These are phyloP conservation scores for Iberis pinnata DNA, from an alignment of 345 rosid species.

Conservation along the genomic window DNA sequence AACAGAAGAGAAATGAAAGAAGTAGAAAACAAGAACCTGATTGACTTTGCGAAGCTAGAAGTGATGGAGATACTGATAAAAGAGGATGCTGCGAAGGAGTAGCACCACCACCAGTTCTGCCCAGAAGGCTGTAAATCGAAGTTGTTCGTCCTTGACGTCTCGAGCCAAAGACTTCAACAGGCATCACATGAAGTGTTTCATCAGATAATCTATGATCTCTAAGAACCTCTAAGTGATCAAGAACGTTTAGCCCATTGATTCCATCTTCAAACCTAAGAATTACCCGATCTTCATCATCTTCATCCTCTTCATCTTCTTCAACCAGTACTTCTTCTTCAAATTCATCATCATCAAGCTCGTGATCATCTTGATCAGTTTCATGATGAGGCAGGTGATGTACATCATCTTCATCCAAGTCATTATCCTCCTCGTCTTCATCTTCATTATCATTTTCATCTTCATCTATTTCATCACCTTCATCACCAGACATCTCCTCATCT, in stretches of 20 bases:
- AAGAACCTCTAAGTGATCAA: slow-evolving; percentile 90
- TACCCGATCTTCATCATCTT: slow-evolving; percentile 64
- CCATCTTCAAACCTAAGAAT: slow-evolving; percentile 87
- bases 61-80: slow-evolving; percentile 53
- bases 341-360: slow-evolving; percentile 97
- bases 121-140: slow-evolving; percentile 87
- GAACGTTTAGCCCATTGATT: slow-evolving; percentile 77
- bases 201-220: slow-evolving; percentile 76
- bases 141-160: slow-evolving; percentile 94
- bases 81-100: slow-evolving; percentile 89
- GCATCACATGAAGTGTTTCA: slow-evolving; percentile 91
- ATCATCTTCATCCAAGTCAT: slow-evolving; percentile 76
- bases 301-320: slow-evolving; percentile 84
- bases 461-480: slow-evolving; percentile 66
- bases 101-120: slow-evolving; percentile 58
- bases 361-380: slow-evolving; percentile 93
- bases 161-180: slow-evolving; percentile 94
- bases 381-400: slow-evolving; percentile 82
- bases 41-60: slow-evolving; percentile 43
- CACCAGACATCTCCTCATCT: slow-evolving; percentile 82
- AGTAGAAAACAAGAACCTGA: slow-evolving; percentile 39
- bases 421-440: slow-evolving; percentile 86
- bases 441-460: slow-evolving; percentile 74
- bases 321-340: slow-evolving; percentile 84
- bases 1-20: not conserved